Base-by-base conservation (phyloP, 2,329 filamentous ascomycete genomes). In the Tolypocladium nubicola region DNA sequence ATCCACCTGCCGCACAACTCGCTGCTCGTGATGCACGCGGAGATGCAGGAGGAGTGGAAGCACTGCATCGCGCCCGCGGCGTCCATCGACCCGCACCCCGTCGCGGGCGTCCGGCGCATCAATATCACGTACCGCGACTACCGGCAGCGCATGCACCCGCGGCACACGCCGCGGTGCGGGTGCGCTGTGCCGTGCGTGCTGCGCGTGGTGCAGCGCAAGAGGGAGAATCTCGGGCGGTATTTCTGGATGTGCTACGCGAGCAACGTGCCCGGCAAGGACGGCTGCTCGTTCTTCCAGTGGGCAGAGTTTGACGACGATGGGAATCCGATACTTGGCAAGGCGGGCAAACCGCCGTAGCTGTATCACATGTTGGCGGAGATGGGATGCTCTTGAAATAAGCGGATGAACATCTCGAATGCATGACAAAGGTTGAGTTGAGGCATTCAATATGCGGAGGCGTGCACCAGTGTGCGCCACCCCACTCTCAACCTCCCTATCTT, bases 11-110 rank as follows among this genome's bases (percentile, higher is more conserved):
- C 93, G 0, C 94, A 97, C 71, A 97, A 97, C 70, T 95, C 90
- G 0, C 80, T 97, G 0, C 79, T 99, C 0, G 79, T 97, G 11
- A 97, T 99, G 94, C 92, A 97, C 67, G 92, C 93, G 1, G 90
- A 96, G 68, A 97, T 96, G 90, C 93, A 97, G 68, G 93, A 97
- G 68, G 87, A 89, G 67, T 97, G 91, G 91, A 97, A 97, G 70
- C 94, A 99, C 70, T 82, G 83, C 62, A 88, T 99, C 49, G 79
- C 85, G 0, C 88, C 91, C 0, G 86, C 88, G 0, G 78, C 80
- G 53, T 83, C 86, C 4, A 88, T 97, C 58, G 87, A 91, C 60
- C 90, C 90, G 1, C 94, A 99, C 69, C 90, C 92, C 0, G 69
- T 96, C 1, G 82, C 92, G 0, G 87, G 87, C 0, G 91, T 85